Evolutionary conservation across 495 filamentous ascomycete species (phyloP), one percentile per base, ranked within the genome.

Genomic region (Patellaria atrata): DNA sequence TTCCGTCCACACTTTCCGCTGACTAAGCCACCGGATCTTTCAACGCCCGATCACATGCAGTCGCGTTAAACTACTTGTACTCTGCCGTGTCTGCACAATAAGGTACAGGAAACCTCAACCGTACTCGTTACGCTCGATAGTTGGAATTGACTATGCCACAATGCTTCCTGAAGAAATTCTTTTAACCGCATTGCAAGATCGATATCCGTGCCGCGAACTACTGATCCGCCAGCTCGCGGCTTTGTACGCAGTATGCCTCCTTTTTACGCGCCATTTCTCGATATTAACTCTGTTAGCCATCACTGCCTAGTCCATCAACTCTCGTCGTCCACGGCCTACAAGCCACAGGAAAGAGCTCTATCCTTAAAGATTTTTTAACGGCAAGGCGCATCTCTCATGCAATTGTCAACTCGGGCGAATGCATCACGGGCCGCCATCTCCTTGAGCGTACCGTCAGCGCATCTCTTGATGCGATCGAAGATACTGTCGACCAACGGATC

Each of bases 371-470:
- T 6, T 61, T 89, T 12, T 69, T 94, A 2, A 49, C 68, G 17
- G 45, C 51, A 3, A 60, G 70, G 16, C 38, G 56, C 25, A 55
- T 77, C 16, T 63, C 63, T 24, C 75, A 80, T 48, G 76, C 79
- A 21, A 70, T 93, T 37, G 61, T 94, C 31, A 75, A 72, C 39
- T 85, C 75, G 22, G 58, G 68, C 33, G 87, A 96, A 64, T 94
- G 84, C 49, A 80, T 97, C 33, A 92, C 85, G 0, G 76, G 72
- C 0, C 75, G 89, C 18, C 89, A 97, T 57, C 61, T 97, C 5
- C 75, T 91, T 22, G 82, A 87, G 50, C 67, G 63, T 17, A 73
- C 70, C 1, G 54, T 75, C 5, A 61, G 58, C 2, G 44, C 44
- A 4, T 46, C 39, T 29, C 26, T 53, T 1, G 41, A 44, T 20